phyloP scores from a whole-genome alignment of 1,284 basidiomycete species.

The Ceratobasidium theobromae region DNA sequence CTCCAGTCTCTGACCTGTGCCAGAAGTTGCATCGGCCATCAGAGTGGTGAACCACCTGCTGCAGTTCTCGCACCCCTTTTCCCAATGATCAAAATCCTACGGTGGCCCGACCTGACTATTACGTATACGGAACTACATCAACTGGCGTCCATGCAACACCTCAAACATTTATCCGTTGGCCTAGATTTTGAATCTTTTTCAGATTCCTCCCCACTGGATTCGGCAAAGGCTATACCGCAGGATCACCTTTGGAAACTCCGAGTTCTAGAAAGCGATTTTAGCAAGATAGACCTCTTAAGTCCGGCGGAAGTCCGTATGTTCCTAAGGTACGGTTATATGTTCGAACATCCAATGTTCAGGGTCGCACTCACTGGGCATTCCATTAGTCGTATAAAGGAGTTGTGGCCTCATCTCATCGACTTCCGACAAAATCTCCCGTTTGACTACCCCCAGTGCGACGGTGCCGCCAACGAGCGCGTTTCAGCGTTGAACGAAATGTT shows the following conservation, averaged over 20 bases:
- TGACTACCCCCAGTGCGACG: background rate
- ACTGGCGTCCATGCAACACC: background rate
- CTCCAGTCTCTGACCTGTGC: background rate
- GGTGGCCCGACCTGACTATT: background rate
- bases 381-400: no score
- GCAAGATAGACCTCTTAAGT: background rate
- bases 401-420: background rate
- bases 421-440: background rate
- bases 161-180: background rate
- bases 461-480: background rate
- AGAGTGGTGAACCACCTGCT: background rate
- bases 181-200: background rate
- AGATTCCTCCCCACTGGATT: background rate
- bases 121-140: background rate
- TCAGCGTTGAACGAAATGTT: background rate
- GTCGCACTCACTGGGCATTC: background rate
- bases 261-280: background rate
- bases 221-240: no score
- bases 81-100: background rate
- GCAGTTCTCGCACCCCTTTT: background rate
- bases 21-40: background rate
- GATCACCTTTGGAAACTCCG: no score
- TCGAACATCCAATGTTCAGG: background rate
- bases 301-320: background rate
- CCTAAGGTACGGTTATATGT: background rate